Base-by-base conservation (phyloP, 331 rosid genomes). In the Rhamnella rubrinervis region DNA sequence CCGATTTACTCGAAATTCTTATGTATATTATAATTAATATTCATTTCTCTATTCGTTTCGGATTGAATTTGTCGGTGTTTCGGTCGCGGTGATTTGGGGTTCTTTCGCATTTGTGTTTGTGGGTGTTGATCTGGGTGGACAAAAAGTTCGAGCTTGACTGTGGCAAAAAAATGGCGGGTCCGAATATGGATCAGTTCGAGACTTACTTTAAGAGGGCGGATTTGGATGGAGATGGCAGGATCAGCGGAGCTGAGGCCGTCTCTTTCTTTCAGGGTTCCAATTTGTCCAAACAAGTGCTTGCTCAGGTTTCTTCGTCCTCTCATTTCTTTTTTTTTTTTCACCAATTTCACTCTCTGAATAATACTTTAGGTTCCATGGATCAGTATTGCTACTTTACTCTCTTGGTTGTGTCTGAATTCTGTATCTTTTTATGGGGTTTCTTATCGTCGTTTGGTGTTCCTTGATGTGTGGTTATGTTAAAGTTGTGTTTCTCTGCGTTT, bases 151-250 rank as follows among this genome's bases (percentile, higher is more conserved):
- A 58, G 56, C 51, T 17, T 44, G 39, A 7, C 41, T 25, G 66
- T 28, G 66, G 59, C 44, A 62, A 23, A 65, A 25, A n/a, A 40
- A 78, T 63, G 79, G 88, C 84, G 76, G 88, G 88, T 65, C 75
- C 79, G 71, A 75, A 75, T 68, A 77, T 75, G 92, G 95, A 92
- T 92, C 90, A 83, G 89, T 90, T 87, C 57, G 96, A 92, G 67
- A 71, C 79, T 39, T 89, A 52, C 80, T 92, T 92, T 58, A 41
- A 86, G 69, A 73, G 93, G 72, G 96, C 96, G 65, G 97, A 92
- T 92, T 89, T 89, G 78, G 96, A 92, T 56, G 96, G 97, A 25
- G 97, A 92, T 84, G 95, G 96, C 37, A 83, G 90, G 78, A 92
- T 92, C 84, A 92, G 90, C 71, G 97, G 96, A 61, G 80, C 86